Conservation (phyloP, 1,139 yeast species). For the Yamadazyma membranifaciens region DNA sequence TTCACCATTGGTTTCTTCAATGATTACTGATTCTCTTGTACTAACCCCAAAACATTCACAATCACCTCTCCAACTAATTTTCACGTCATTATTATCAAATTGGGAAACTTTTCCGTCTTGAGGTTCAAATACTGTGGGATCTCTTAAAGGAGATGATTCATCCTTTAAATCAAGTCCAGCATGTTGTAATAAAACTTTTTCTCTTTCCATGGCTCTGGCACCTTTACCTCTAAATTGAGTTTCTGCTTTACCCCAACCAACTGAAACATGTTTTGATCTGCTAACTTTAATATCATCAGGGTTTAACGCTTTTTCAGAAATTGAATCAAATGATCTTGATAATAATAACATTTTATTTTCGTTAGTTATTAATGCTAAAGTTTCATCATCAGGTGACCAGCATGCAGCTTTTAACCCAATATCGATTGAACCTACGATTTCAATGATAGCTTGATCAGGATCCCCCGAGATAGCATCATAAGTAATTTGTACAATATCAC, state of each 20-base stretch:
- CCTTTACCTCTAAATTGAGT: constrained; percentile 97
- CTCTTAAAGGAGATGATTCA: constrained; percentile 62
- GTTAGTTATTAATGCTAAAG: constrained; percentile 65
- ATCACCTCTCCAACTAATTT: constrained; percentile 93
- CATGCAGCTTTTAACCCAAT: constrained; percentile 68
- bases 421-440: constrained; percentile 85
- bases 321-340: constrained; percentile 78
- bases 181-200: constrained; percentile 54
- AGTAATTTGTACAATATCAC: constrained; percentile 69
- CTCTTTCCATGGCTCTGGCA: constrained; percentile 76
- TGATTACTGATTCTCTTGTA: constrained; percentile 52
- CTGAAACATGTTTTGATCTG: constrained; percentile 83
- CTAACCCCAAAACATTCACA: constrained; percentile 78
- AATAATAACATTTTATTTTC: constrained; percentile 64
- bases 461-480: constrained; percentile 53
- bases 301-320: constrained; percentile 60
- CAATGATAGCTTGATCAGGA: constrained; percentile 54
- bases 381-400: constrained; percentile 95
- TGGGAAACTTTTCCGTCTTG: constrained; percentile 65
- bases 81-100: constrained; percentile 45
- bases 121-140: constrained; percentile 84
- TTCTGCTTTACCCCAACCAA: constrained; percentile 98
- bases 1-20: constrained; percentile 33
- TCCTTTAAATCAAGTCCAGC: constrained; percentile 66
- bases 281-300: constrained; percentile 59